phyloP scores from a whole-genome alignment of 2,329 filamentous ascomycete species.

The Ciborinia camelliae region DNA sequence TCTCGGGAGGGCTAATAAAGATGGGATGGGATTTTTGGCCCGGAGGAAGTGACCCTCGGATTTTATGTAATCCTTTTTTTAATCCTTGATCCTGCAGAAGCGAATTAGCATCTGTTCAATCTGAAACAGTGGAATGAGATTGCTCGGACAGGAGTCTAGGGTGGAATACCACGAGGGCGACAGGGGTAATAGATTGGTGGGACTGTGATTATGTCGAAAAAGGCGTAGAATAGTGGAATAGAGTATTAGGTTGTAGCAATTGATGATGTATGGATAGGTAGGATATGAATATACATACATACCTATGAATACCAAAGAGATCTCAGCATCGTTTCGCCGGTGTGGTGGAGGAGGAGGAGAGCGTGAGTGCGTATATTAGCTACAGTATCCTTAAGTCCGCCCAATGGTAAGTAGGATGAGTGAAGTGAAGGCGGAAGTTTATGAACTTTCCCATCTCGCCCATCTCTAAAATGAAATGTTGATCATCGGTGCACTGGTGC shows the following conservation, averaged over 20 bases:
- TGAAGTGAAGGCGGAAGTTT: too few species aligned
- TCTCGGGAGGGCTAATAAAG: neutral
- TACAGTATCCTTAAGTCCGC: too few species aligned
- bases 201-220: neutral
- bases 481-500: too few species aligned
- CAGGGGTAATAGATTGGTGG: neutral
- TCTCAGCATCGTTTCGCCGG: neutral
- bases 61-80: neutral
- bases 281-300: too few species aligned
- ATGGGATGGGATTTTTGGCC: neutral
- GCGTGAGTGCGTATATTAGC: neutral
- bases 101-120: neutral
- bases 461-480: too few species aligned
- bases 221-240: neutral
- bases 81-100: constrained; percentile 8
- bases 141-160: constrained; percentile 4
- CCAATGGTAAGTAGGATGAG: too few species aligned
- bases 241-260: too few species aligned
- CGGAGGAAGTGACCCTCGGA: neutral
- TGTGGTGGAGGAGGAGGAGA: neutral
- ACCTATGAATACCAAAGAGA: neutral
- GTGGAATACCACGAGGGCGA: constrained; percentile 7
- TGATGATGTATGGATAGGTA: too few species aligned
- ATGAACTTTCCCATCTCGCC: too few species aligned
- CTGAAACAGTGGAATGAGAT: constrained; percentile 10